Evolutionary conservation across 768 basidiomycete genomes (phyloP), one percentile per base, ranked within the genome.

Genomic region (Boletus tylopilopsis): DNA sequence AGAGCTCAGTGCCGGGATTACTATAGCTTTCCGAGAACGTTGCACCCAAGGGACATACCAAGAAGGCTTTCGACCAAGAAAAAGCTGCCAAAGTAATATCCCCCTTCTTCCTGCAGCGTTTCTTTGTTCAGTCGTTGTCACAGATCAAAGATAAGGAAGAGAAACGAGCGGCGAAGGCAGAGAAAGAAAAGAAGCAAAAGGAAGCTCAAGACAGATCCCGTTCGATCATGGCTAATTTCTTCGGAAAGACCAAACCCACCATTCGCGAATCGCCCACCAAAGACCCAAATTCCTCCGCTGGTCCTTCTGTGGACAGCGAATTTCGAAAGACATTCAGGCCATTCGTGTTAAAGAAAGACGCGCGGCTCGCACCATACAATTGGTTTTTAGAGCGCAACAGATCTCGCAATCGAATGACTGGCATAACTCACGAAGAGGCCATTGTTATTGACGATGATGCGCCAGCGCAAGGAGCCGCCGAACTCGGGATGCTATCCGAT

Each of bases 301-400:
- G 51, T 13, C 50, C 80, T 39, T 74, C 73, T 6, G 63, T 60
- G 25, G 72, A 74, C 24, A 78, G 79, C 15, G 87, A 93, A 39
- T 95, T 90, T 57, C 77, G 85, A 46, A 79, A 72, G 57, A 73
- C 75, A 1, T 96, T 96, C 73, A 84, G 80, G 57, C 84, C 90
- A 1, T 95, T 92, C 64, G 73, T 80, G 5, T 57, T 88, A 51
- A 90, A 87, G 72, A 91, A 87, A 61, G 88, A 81, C 52, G 78
- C 80, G 6, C 72, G 75, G 23, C 58, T 94, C 16, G 90, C 91
- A 4, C 87, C 87, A 0, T 60, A 75, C 33, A 94, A 93, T 58
- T 81, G 80, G 74, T 91, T 89, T 68, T 58, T 68, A 48, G 67
- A 66, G 21, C 47, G 57, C 27, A 55, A 68, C 32, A 69, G 36